Conservation (phyloP, 2,329 filamentous ascomycete genomes). For the Cladosporium sp. region DNA sequence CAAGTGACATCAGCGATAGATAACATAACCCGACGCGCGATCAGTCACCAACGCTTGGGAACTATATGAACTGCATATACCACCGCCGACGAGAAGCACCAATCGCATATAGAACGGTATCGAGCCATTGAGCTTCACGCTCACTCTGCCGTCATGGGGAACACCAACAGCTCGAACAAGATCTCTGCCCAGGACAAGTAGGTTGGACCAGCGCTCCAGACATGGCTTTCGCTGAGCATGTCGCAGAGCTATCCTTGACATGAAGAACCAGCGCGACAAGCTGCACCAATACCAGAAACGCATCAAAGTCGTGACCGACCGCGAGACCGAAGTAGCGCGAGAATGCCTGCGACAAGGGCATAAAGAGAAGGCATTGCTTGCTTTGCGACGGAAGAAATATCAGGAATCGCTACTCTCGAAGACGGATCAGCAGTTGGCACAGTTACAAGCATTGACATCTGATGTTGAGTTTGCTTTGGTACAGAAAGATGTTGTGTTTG, state of each 20-base stretch:
- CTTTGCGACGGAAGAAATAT: constrained; percentile 92
- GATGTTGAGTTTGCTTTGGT: constrained; percentile 95
- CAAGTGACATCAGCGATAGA: constrained; percentile 11
- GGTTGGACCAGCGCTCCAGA: constrained; percentile 10
- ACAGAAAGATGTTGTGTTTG: constrained; percentile 93
- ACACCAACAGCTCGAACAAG: constrained; percentile 56
- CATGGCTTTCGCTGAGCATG: constrained; percentile 15
- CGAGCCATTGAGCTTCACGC: not conserved
- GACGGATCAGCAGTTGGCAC: constrained; percentile 89
- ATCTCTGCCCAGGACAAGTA: constrained; percentile 83
- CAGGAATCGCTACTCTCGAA: constrained; percentile 84
- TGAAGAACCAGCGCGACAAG: constrained; percentile 96
- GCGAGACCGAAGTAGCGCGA: constrained; percentile 80
- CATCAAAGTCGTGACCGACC: constrained; percentile 77
- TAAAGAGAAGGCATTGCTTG: constrained; percentile 75
- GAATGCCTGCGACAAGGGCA: constrained; percentile 77
- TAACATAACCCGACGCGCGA: not conserved
- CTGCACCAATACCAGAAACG: constrained; percentile 93
- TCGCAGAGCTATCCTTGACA: constrained; percentile 84
- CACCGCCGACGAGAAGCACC: too few species aligned
- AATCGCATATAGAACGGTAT: too few species aligned
- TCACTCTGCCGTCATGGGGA: constrained; percentile 52
- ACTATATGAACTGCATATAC: too few species aligned
- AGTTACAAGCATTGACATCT: constrained; percentile 80
- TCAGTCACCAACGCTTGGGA: not conserved